phyloP scores from a whole-genome alignment of 1,139 yeast species.

The Maudiozyma humilis region DNA sequence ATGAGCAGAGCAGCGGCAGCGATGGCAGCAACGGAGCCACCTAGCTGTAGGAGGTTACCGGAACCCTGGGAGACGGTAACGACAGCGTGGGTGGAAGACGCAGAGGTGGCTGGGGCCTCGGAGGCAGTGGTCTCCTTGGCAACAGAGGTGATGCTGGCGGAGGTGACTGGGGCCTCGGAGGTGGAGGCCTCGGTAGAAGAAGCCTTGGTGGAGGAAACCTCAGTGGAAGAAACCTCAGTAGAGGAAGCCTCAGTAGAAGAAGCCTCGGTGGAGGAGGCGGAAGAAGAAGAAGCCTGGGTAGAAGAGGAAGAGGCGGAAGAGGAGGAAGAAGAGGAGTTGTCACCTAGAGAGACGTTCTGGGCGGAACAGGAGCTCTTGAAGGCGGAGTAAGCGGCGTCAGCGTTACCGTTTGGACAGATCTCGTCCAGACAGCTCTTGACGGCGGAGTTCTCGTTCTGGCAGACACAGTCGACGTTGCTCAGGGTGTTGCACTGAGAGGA shows the following conservation, averaged over 20 bases:
- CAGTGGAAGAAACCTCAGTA: constrained; percentile 16
- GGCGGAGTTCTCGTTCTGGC: constrained; percentile 43
- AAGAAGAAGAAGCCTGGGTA: constrained; percentile 29
- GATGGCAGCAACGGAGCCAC: constrained; percentile 30
- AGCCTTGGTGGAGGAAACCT: constrained; percentile 13
- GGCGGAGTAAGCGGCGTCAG: constrained; percentile 48
- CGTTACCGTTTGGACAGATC: constrained; percentile 56
- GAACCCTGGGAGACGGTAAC: constrained; percentile 23
- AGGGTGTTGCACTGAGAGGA: constrained; percentile 48
- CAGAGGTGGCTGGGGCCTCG: constrained; percentile 17
- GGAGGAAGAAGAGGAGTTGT: constrained; percentile 33
- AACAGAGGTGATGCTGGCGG: constrained; percentile 14
- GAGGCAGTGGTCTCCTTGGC: constrained; percentile 13
- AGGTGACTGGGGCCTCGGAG: constrained; percentile 18
- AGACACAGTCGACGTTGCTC: constrained; percentile 52
- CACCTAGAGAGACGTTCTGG: constrained; percentile 32
- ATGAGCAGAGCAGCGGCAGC: constrained; percentile 31
- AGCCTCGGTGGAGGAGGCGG: constrained; percentile 28
- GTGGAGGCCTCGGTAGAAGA: constrained; percentile 16
- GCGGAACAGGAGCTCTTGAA: constrained; percentile 49
- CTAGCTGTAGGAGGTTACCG: constrained; percentile 28
- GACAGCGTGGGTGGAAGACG: constrained; percentile 12
- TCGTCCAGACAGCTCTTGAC: constrained; percentile 53
- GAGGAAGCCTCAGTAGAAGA: constrained; percentile 6
- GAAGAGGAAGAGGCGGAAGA: constrained; percentile 33